These are phyloP conservation scores for Cylindricascospora bacillispora DNA, from an alignment of 1,139 yeast species.

Conservation along the genomic window DNA sequence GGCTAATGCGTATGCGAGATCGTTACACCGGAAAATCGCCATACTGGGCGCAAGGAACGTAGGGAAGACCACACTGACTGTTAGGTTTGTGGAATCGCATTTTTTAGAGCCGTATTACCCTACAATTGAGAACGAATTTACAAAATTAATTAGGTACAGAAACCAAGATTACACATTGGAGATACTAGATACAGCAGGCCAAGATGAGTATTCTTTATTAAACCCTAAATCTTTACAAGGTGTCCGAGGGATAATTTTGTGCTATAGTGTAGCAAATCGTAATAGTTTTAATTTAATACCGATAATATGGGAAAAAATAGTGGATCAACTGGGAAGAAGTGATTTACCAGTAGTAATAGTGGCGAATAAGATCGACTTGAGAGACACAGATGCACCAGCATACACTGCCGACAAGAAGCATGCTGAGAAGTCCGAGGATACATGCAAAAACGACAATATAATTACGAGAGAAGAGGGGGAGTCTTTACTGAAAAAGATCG, in stretches of 20 bases:
- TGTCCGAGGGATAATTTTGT: conserved; percentile 72
- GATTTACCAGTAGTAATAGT: conserved; percentile 68
- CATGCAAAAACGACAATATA: conserved; percentile 35
- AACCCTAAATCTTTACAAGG: conserved; percentile 76
- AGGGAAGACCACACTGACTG: conserved; percentile 80
- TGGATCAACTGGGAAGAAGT: conserved; percentile 54
- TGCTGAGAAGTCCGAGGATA: not conserved
- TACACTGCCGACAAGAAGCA: conserved; percentile 1
- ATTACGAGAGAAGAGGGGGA: conserved; percentile 55
- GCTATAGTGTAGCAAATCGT: conserved; percentile 71
- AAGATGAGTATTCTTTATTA: conserved; percentile 77
- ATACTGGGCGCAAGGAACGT: conserved; percentile 86
- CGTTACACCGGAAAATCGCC: conserved; percentile 51
- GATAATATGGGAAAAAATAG: conserved; percentile 71
- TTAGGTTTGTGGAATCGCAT: conserved; percentile 77
- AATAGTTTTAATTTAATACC: conserved; percentile 70
- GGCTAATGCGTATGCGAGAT: not conserved
- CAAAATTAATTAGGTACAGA: conserved; percentile 55
- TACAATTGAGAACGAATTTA: conserved; percentile 82
- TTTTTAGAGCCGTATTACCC: conserved; percentile 88
- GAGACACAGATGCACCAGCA: conserved; percentile 25
- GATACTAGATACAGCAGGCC: conserved; percentile 91
- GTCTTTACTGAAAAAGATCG: conserved; percentile 34
- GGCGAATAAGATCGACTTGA: conserved; percentile 73
- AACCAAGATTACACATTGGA: conserved; percentile 75